phyloP scores from a whole-genome alignment of 164 flowering plant genomes.

The Kingdonia uniflora region DNA sequence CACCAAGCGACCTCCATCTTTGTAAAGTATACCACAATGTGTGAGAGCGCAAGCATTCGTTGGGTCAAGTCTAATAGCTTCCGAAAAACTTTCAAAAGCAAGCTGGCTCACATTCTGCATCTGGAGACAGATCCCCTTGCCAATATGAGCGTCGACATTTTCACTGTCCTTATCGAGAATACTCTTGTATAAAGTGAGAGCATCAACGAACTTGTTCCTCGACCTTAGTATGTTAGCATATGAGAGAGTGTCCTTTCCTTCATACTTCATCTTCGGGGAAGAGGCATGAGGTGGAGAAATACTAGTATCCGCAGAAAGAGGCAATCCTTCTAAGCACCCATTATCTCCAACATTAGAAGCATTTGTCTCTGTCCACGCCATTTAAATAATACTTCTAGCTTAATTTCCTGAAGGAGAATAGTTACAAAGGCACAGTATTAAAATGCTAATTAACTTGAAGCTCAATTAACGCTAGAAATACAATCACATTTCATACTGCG shows the following conservation, averaged over 20 bases:
- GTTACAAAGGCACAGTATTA: neutral
- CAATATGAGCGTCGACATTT: slow-evolving; percentile 83
- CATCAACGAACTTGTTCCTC: slow-evolving; percentile 89
- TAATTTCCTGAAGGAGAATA: slow-evolving; percentile 14
- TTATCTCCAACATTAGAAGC: slow-evolving; percentile 21
- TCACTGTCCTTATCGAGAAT: slow-evolving; percentile 55
- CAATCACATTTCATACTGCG: no score
- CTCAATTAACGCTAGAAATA: no score
- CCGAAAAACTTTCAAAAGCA: slow-evolving; percentile 84
- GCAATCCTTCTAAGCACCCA: slow-evolving; percentile 31
- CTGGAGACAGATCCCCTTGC: slow-evolving; percentile 95
- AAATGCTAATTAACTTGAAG: no score
- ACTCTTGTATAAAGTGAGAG: slow-evolving; percentile 67
- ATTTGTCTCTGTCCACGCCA: slow-evolving; percentile 49
- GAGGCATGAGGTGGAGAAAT: slow-evolving; percentile 19
- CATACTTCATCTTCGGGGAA: slow-evolving; percentile 33
- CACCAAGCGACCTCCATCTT: slow-evolving; percentile 85
- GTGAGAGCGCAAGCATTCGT: slow-evolving; percentile 92
- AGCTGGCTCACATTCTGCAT: slow-evolving; percentile 72
- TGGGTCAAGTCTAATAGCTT: slow-evolving; percentile 80
- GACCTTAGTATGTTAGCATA: slow-evolving; percentile 89
- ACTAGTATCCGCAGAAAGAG: slow-evolving; percentile 25
- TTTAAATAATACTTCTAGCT: slow-evolving; percentile 10
- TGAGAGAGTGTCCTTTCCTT: slow-evolving; percentile 75
- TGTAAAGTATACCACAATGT: slow-evolving; percentile 86